phyloP scores from a whole-genome alignment of 1,139 yeast species.

The Entelexis sorbosivorans region DNA sequence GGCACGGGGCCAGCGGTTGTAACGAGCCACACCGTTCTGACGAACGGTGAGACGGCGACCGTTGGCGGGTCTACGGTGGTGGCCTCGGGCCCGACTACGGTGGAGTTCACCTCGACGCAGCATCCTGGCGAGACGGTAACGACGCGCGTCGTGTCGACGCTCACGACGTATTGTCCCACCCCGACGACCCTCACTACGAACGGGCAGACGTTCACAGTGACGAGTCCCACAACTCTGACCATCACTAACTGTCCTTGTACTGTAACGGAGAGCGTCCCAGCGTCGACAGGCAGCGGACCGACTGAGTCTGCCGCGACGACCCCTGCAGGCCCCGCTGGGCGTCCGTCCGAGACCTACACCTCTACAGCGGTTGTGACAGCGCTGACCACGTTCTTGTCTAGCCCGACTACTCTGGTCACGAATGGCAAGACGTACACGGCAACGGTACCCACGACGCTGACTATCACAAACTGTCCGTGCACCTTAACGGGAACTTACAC shows the following conservation, averaged over 20 bases:
- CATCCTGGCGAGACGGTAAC: neutral
- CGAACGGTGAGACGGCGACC: neutral
- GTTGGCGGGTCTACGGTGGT: conserved; percentile 5
- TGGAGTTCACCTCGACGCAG: neutral
- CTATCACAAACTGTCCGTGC: conserved; percentile 14
- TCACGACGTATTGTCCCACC: conserved; percentile 12
- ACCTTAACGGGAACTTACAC: conserved; percentile 11
- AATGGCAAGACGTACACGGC: conserved; percentile 34
- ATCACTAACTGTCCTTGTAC: conserved; percentile 45
- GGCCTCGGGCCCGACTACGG: neutral
- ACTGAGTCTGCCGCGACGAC: neutral
- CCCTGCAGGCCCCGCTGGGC: neutral
- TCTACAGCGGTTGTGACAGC: conserved; percentile 28
- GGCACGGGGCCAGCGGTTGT: neutral
- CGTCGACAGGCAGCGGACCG: neutral
- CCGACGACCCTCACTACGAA: conserved; percentile 29
- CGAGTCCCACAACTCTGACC: conserved; percentile 37
- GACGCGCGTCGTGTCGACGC: conserved; percentile 5
- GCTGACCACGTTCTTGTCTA: conserved; percentile 21
- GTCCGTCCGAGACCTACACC: neutral
- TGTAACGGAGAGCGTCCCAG: neutral
- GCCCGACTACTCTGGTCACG: conserved; percentile 21
- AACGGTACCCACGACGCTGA: conserved; percentile 11
- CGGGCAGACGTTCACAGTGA: conserved; percentile 33
- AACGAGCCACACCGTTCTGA: neutral